Evolutionary conservation across 2,329 filamentous ascomycete species (phyloP).

Genomic region (Aspergillus persii): DNA sequence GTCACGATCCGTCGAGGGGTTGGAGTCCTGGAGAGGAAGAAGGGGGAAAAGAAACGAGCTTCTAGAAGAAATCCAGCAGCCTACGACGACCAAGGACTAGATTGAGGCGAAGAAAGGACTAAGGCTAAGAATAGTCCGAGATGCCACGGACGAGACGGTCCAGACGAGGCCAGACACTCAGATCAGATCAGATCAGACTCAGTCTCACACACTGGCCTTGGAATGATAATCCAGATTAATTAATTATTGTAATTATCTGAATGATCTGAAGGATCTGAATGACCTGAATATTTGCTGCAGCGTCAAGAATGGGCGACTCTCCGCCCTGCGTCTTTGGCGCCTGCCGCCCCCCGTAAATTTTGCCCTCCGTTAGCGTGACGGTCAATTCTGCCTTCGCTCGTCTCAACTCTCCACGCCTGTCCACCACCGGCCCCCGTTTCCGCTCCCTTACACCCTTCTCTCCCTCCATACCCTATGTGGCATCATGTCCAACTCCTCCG

Average conservation of each 20-base stretch:
- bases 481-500: conserved; percentile 26
- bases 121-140: conserved; percentile 7
- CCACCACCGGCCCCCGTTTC: no score
- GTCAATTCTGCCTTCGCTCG: neutral
- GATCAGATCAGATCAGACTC: no score
- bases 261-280: no score
- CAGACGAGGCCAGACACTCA: neutral
- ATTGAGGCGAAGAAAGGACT: no score
- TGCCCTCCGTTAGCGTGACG: neutral
- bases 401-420: no score
- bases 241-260: neutral
- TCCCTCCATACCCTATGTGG: neutral
- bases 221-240: no score
- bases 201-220: neutral
- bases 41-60: neutral
- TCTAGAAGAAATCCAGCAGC: neutral
- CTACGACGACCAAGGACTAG: neutral
- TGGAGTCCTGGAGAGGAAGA: neutral
- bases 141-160: neutral
- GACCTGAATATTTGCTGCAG: neutral
- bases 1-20: no score
- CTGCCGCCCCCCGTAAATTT: conserved; percentile 26
- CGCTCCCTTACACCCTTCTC: neutral
- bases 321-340: conserved; percentile 9
- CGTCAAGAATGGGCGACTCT: neutral